Conservation (phyloP, 768 basidiomycete species). For the Amyloporia xantha region DNA sequence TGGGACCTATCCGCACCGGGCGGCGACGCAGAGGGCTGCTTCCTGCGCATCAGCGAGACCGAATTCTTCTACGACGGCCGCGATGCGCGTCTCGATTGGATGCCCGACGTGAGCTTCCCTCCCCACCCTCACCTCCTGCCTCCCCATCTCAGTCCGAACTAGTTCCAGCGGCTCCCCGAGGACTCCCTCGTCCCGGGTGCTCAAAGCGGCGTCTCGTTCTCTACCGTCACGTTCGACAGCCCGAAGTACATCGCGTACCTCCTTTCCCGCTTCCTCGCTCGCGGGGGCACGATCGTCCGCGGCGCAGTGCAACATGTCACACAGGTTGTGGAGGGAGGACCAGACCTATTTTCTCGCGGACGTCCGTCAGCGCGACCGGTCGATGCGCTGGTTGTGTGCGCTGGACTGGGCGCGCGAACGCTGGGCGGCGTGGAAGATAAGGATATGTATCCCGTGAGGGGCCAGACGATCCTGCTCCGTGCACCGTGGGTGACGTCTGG, state of each 20-base stretch:
- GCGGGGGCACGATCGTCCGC: slow-evolving; percentile 56
- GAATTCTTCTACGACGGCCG: slow-evolving; percentile 46
- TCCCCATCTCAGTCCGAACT: slow-evolving; percentile 17
- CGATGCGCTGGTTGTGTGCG: slow-evolving; percentile 62
- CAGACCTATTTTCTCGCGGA: slow-evolving; percentile 15
- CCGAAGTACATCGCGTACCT: slow-evolving; percentile 63
- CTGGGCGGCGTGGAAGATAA: slow-evolving; percentile 48
- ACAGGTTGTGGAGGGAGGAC: slow-evolving; percentile 63
- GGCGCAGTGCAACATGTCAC: slow-evolving; percentile 59
- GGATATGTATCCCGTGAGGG: slow-evolving; percentile 40
- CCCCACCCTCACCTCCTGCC: neutral
- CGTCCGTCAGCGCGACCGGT: slow-evolving; percentile 10
- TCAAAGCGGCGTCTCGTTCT: slow-evolving; percentile 50
- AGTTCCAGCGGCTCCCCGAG: slow-evolving; percentile 4
- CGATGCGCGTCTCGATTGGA: slow-evolving; percentile 26
- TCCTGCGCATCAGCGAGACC: slow-evolving; percentile 57
- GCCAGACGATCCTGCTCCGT: slow-evolving; percentile 37
- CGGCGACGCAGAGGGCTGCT: slow-evolving; percentile 48
- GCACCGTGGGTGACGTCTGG: slow-evolving; percentile 50
- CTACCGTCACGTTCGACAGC: slow-evolving; percentile 62
- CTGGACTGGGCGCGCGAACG: slow-evolving; percentile 52
- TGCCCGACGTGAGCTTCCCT: slow-evolving; percentile 25
- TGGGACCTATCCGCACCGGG: slow-evolving; percentile 65
- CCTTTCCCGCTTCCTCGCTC: slow-evolving; percentile 44
- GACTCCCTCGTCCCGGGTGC: slow-evolving; percentile 37